Evolutionary conservation across 176 grass and related monocot genomes (phyloP).

Genomic region (Eragrostis curvula): DNA sequence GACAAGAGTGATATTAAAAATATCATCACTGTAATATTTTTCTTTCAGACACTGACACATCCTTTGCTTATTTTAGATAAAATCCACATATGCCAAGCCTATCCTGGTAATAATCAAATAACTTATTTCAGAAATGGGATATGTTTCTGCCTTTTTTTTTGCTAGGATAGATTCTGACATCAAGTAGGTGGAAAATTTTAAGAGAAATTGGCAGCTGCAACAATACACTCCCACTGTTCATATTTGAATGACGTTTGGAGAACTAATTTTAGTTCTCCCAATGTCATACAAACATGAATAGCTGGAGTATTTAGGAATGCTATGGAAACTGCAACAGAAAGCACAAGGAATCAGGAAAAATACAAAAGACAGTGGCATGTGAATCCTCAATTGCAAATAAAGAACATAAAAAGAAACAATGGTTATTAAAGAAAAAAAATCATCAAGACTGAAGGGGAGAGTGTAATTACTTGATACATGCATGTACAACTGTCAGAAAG

Average conservation of each 20-base stretch:
- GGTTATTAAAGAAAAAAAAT: conserved; percentile 13
- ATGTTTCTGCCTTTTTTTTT: conserved; percentile 37
- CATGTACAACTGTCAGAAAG: conserved; percentile 97
- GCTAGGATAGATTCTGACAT: conserved; percentile 2
- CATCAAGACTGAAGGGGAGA: conserved; percentile 26
- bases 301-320: neutral
- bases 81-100: neutral
- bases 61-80: conserved; percentile 7
- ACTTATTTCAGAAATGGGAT: conserved; percentile 29
- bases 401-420: neutral
- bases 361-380: neutral
- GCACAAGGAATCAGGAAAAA: conserved; percentile 21
- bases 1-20: neutral
- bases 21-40: neutral
- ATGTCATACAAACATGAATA: too few species aligned
- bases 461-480: conserved; percentile 88
- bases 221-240: neutral
- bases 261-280: too few species aligned
- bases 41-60: neutral
- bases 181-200: conserved; percentile 21
- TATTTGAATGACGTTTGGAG: too few species aligned
- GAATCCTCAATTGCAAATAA: neutral
- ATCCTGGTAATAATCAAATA: conserved; percentile 3
- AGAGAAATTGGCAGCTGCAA: neutral
- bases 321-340: conserved; percentile 3